Evolutionary conservation across 2,329 filamentous ascomycete genomes (phyloP), one percentile per base, ranked within the genome.

Genomic region (Didymella glomerata): DNA sequence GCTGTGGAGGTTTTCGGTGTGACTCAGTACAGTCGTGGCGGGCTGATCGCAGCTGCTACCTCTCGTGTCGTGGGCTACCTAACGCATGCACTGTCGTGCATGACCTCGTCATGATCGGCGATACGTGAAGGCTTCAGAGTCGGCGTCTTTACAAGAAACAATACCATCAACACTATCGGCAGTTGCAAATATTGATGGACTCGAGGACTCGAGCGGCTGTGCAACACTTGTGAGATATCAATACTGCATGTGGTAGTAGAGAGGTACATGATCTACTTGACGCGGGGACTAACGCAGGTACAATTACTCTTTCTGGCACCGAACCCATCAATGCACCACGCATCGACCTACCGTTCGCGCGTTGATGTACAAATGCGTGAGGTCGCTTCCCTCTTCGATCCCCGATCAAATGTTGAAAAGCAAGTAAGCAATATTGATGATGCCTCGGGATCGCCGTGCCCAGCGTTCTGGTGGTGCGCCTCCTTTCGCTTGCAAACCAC

Each of bases 401-500:
- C 28, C n/a, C 32, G 46, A 47, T 54, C 40, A 30, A 34, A 18
- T 25, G 10, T 34, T 5, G 11, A 63, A 60, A 63, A 64, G 59
- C 53, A 63, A 64, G 20, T 30, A 47, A 47, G 46, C 46, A 42
- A 30, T 47, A 54, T 50, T 49, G 41, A 48, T 48, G 48, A 36
- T 48, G 53, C 41, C 48, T 66, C 72, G 72, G 72, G 52, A 60
- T 63, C 60, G 68, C 73, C 72, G 73, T 48, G 47, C 54, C 55
- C 54, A 63, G 51, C 41, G 48, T 4, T 54, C 55, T 65, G 50
- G 68, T 75, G 71, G 72, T 71, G 68, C 62, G 52, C 58, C 53
- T 63, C 40, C 40, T 54, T 59, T 68, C 57, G 68, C 65, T 67
- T 66, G 65, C 59, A 68, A 71, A 67, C 71, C 70, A 72, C 71